Evolutionary conservation across 1,284 basidiomycete species (phyloP), one percentile per base, ranked within the genome.

Genomic region (Phylloboletellus chloephorus): DNA sequence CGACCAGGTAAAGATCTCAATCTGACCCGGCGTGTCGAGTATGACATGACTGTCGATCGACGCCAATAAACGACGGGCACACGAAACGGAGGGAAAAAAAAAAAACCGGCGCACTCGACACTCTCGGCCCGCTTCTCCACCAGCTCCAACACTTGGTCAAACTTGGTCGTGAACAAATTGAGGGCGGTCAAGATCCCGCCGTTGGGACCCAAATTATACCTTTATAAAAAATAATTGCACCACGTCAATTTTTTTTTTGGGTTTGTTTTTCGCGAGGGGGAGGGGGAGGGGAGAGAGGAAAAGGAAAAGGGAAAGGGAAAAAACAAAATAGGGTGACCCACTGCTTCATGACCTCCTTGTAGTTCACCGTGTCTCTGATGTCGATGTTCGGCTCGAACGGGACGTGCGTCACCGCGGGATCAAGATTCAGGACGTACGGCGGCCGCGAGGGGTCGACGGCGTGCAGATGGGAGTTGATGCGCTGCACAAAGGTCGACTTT

Each of bases 1-100:
- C 0, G 93, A 97, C 96, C 96, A 99, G 31, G 96, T 99, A 60
- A 99, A 99, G 57, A 98, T 98, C 66, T 99, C 96, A 56, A 99
- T 99, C 67, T 99, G 96, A 5, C 96, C 96, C 2, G 96, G 96
- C 0, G 96, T 99, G 58, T 99, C 96, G 23, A 98, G 71, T 31
- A 99, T 82, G 43, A 98, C 79, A 68, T 98, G 85, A 54, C 92
- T 95, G 53, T 16, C 39, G 26, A 39, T 11, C 31, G 34, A 30
- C n/a, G 12, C 40, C 34, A 36, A 34, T 20, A 39, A 10, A 40
- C n/a, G 24, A 20, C 8, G 16, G 13, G 23, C 13, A n/a, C n/a
- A n/a, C n/a, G n/a, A n/a, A n/a, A n/a, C 28, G 26, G 17, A 40
- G 12, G 15, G 13, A 44, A 25, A 37, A 20, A 37, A 22, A n/a